Conservation (phyloP, 371 early-diverging fungal genomes). For the Sporodiniella umbellata region DNA sequence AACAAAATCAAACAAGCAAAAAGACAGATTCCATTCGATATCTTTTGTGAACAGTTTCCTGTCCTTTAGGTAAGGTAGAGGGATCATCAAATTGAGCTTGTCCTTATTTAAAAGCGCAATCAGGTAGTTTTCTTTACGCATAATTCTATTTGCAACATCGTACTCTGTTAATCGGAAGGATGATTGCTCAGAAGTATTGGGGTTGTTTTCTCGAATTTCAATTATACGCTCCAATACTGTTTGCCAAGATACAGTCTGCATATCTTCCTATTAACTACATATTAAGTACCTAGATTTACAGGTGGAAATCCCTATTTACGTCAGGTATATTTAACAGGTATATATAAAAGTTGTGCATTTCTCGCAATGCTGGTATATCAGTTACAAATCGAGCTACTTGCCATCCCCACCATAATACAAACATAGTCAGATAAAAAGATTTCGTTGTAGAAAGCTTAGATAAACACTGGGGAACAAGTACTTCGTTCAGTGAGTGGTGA, state of each 20-base stretch:
- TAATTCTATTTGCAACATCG: conserved; percentile 87
- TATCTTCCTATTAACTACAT: conserved; percentile 52
- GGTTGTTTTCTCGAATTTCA: conserved; percentile 66
- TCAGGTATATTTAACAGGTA: conserved; percentile 81
- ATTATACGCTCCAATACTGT: conserved; percentile 71
- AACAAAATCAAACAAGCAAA: conserved; percentile 79
- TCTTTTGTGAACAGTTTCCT: conserved; percentile 73
- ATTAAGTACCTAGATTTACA: too few species aligned
- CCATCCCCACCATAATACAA: conserved; percentile 72
- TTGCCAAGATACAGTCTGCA: conserved; percentile 79
- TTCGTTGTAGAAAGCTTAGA: conserved; percentile 30
- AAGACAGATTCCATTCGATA: conserved; percentile 90
- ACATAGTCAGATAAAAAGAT: conserved; percentile 53
- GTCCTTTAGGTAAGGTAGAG: conserved; percentile 47
- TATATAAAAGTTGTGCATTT: conserved; percentile 85
- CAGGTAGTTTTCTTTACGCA: conserved; percentile 97
- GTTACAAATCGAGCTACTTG: conserved; percentile 64
- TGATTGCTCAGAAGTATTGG: conserved; percentile 50
- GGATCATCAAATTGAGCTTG: conserved; percentile 73
- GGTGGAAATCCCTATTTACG: conserved; percentile 50
- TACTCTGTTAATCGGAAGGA: conserved; percentile 77
- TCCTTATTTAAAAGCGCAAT: conserved; percentile 94
- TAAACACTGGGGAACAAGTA: conserved; percentile 75
- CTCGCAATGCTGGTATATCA: conserved; percentile 69
- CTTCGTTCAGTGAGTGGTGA: conserved; percentile 65